Evolutionary conservation across 2,329 filamentous ascomycete genomes (phyloP), one percentile per base, ranked within the genome.

Genomic region (Didymella arachidicola): DNA sequence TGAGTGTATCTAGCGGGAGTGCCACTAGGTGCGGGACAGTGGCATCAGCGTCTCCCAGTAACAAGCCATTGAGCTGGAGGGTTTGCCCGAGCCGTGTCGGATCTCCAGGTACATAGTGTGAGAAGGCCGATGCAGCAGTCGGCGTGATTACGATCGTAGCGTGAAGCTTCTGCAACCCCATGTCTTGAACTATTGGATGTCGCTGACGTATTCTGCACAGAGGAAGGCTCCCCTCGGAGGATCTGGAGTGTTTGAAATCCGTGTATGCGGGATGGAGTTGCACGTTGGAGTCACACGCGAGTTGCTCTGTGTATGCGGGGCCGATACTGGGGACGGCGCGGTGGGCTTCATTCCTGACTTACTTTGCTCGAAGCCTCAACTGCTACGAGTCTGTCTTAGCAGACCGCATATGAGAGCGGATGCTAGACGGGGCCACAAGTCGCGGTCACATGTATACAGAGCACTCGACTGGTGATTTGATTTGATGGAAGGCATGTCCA

Each of bases 81-180:
- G 1, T 12, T 41, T 30, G 27, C 26, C 34, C 43, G 43, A 47
- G 36, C 48, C 48, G 47, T 36, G 41, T 34, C 46, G 47, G 42
- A 26, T 25, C 19, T 45, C n/a, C 29, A 30, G 29, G 36, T 25
- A 49, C 30, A 30, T 12, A 44, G 18, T 43, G 36, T 43, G 29
- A 5, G 16, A 38, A 38, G 29, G 36, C 38, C 25, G 44, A 53
- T 48, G 43, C 43, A 43, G 14, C 41, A 38, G 25, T 34, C 18
- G 19, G 22, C 8, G 14, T 42, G 27, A 36, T 34, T 48, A 27
- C 42, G 43, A 58, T 53, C 25, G 38, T 49, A 39, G 44, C 44
- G 38, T 51, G 16, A 14, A 48, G 11, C n/a, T 49, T 26, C 56
- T 49, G 56, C 56, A 49, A 30, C 39, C 34, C 32, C 45, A 44